Base-by-base conservation (phyloP, 768 basidiomycete species). In the Hericium coralloides region DNA sequence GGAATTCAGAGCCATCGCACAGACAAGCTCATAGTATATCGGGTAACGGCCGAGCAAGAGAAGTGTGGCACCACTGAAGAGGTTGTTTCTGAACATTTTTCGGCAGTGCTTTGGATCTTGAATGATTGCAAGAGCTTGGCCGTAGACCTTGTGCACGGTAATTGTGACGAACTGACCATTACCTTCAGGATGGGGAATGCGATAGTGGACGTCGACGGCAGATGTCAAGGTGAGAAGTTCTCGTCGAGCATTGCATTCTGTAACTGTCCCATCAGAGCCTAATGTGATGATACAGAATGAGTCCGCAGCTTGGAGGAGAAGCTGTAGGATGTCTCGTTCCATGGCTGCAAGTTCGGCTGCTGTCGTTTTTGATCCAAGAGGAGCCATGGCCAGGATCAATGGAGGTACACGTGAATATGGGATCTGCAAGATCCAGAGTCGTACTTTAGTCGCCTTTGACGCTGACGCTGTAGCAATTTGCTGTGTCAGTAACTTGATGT, bases 61-160 rank as follows among this genome's bases (percentile, higher is more conserved):
- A 0, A 65, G 38, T 0, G 60, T 65, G 4, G 73, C 73, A 0
- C 73, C 72, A 0, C 68, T 66, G 55, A 67, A 71, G 0, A 72
- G 38, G 31, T 75, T 70, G 57, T 75, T 75, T 9, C 68, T 61
- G 3, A 60, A 53, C 0, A 72, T 76, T 53, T 75, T 76, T 17
- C 67, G 57, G 0, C 52, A 62, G 53, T 75, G 74, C 37, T 73
- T 73, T 2, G 70, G 66, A 51, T 74, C 73, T 55, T 74, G 74
- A 17, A 70, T 45, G 20, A 66, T 53, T 1, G 25, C 26, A n/a
- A 67, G 51, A 31, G 31, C 31, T 31, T 31, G 31, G 6, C 25
- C 25, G 6, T 26, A 26, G 25, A 26, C 25, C 6, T 26, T 26
- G 25, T 26, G 25, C 6, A 26, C 25, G 3, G 25, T 26, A 26